Base-by-base conservation (phyloP, 768 basidiomycete genomes). In the Harrya chromipes region DNA sequence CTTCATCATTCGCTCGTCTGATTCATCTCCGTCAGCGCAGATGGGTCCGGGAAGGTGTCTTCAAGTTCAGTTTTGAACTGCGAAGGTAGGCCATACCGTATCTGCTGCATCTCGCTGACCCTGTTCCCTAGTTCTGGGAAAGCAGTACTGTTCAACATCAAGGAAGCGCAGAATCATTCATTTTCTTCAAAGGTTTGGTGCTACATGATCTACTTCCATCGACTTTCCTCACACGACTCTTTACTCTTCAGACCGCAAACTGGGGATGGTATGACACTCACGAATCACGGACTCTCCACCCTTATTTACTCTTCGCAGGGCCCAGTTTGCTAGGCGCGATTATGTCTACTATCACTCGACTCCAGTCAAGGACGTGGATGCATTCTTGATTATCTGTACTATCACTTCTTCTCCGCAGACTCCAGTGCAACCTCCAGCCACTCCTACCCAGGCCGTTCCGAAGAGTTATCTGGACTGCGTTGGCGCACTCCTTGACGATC, bases 21-120 rank as follows among this genome's bases (percentile, higher is more conserved):
- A n/a, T 11, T 9, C 43, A 43, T 31, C 41, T 45, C 17, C 12
- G 24, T 46, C 31, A 4, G 8, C 27, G 5, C 50, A 91, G 87
- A 71, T 94, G 90, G 90, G 68, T 78, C n/a, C 80, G 91, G 14
- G 86, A 90, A 49, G 90, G 90, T 1, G 70, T 85, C n/a, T 93
- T 81, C 71, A 90, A 84, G 60, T 94, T 93, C 65, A 82, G 78
- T 52, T 92, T 94, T 57, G 90, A 92, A 61, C 72, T 93, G 56
- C 79, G 81, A 61, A 86, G 81, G 88, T 84, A 56, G 56, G 63
- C 19, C 24, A n/a, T 24, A 40, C 17, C 14, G 21, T 31, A 34
- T 2, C 19, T 10, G 3, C 20, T 14, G 12, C 24, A 40, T 41
- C 10, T 23, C 19, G 7, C 36, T n/a, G 14, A 8, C 34, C 1